A percentile compares a stretch with the other conserved stretches of the same genome.
Conservation (phyloP, 2,329 filamentous ascomycete genomes). For the Rhynchosporium secalis region DNA sequence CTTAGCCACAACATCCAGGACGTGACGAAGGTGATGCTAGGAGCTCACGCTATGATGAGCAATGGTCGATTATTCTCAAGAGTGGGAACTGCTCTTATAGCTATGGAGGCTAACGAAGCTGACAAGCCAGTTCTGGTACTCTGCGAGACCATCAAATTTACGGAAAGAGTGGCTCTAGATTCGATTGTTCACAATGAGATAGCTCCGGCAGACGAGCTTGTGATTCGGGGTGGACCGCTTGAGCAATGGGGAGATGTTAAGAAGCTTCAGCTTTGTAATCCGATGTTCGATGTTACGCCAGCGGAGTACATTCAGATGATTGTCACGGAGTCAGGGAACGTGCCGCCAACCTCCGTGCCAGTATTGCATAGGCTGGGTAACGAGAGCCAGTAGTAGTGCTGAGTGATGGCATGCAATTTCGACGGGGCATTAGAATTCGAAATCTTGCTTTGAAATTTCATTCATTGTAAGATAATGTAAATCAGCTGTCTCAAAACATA, state of each 20-base stretch:
- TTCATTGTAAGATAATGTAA: constrained; percentile 28
- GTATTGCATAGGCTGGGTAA: constrained; percentile 64
- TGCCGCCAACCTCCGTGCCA: constrained; percentile 83
- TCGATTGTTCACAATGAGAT: constrained; percentile 95
- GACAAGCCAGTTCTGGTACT: constrained; percentile 83
- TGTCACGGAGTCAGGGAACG: constrained; percentile 85
- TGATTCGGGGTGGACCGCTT: constrained; percentile 43
- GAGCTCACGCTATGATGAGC: constrained; percentile 91
- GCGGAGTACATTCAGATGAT: constrained; percentile 85
- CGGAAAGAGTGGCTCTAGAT: constrained; percentile 84
- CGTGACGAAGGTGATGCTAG: constrained; percentile 67
- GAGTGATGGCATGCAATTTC: background rate
- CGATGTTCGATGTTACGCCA: constrained; percentile 91
- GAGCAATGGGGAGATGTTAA: constrained; percentile 58
- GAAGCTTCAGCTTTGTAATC: constrained; percentile 64
- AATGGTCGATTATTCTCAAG: constrained; percentile 90
- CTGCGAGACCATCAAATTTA: constrained; percentile 94
- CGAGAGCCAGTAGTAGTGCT: constrained; percentile 36
- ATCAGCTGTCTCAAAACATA: constrained; percentile 1
- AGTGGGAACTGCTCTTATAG: constrained; percentile 82
- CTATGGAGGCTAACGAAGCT: constrained; percentile 74
- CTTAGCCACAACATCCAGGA: constrained; percentile 72
- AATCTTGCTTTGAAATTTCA: background rate
- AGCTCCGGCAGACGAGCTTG: constrained; percentile 69
- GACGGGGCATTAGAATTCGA: background rate